phyloP scores from a whole-genome alignment of 371 early-diverging fungal species.

The Apophysomyces variabilis region DNA sequence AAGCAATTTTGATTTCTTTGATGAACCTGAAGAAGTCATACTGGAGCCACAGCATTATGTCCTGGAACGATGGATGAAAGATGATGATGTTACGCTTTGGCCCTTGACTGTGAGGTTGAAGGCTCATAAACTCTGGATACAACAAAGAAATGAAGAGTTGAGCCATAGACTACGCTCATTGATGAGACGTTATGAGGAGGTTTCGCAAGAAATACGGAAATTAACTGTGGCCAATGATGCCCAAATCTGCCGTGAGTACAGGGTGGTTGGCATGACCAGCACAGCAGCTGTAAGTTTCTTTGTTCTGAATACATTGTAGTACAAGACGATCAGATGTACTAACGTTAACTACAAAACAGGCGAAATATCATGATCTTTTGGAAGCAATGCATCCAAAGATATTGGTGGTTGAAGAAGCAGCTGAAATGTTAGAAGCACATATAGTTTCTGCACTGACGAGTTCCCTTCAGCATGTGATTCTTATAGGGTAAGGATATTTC shows the following conservation, averaged over 20 bases:
- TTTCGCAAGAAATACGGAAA: conserved; percentile 50
- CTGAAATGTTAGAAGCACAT: conserved; percentile 77
- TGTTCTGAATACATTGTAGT: background rate
- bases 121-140: conserved; percentile 64
- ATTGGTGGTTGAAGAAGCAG: conserved; percentile 78
- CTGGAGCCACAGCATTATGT: conserved; percentile 24
- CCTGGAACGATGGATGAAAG: conserved; percentile 46
- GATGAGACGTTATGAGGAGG: conserved; percentile 38
- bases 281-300: conserved; percentile 66
- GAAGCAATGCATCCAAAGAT: conserved; percentile 53
- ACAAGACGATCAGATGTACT: conserved; percentile 6
- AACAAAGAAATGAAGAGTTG: conserved; percentile 35
- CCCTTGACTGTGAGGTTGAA: conserved; percentile 55
- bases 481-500: conserved; percentile 61
- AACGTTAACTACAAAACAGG: conserved; percentile 31
- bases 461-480: conserved; percentile 64
- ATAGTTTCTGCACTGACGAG: conserved; percentile 62
- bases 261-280: conserved; percentile 74
- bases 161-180: conserved; percentile 31
- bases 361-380: conserved; percentile 65
- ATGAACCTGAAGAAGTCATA: conserved; percentile 18
- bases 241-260: conserved; percentile 44
- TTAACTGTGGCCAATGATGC: conserved; percentile 45
- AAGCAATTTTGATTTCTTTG: conserved; percentile 35
- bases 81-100: conserved; percentile 59